Evolutionary conservation across 225 moss, liverwort and hornwort species (phyloP), one percentile per base, ranked within the genome.

Genomic region (Pseudoscleropodium purum): DNA sequence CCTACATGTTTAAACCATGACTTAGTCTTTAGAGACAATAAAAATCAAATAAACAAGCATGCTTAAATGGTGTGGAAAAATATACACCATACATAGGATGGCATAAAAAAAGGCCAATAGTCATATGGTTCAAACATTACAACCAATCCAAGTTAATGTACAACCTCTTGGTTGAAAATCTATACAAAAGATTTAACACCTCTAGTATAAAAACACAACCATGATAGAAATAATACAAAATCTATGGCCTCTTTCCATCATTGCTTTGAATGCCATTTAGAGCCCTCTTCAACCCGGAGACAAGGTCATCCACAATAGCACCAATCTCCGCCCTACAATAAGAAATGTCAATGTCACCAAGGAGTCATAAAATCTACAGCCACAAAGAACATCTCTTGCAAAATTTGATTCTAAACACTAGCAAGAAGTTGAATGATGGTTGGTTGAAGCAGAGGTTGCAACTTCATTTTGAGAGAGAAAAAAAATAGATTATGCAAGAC

Each of bases 261-360:
- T 93, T 90, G 59, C 89, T 90, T 7, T 89, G 90, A 88, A 88
- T 88, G 68, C 91, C 93, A 51, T 83, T 88, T 75, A 98, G 88
- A 54, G 95, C 98, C 86, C 96, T 94, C 94, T 86, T 96, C 47
- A 98, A 24, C 52, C 98, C 96, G 10, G 95, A 93, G 64, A 97
- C 89, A 67, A 98, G 86, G 89, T 98, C 97, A 67, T 96, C 95
- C 85, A 98, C 76, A 75, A 98, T 94, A 83, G 92, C 91, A 75
- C 97, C 97, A 89, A 98, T 74, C 91, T 98, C 97, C 61, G 95
- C 95, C 89, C 98, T 97, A 43, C 68, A 87, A 81, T 15, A 60
- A 10, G 29, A 81, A 85, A 74, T 21, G 81, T 51, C 11, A 75
- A 15, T 12, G 69, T 82, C 60, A 43, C 57, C 66, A 88, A 85